phyloP scores from a whole-genome alignment of 140 eudicot genomes.

The Artemisia princeps region DNA sequence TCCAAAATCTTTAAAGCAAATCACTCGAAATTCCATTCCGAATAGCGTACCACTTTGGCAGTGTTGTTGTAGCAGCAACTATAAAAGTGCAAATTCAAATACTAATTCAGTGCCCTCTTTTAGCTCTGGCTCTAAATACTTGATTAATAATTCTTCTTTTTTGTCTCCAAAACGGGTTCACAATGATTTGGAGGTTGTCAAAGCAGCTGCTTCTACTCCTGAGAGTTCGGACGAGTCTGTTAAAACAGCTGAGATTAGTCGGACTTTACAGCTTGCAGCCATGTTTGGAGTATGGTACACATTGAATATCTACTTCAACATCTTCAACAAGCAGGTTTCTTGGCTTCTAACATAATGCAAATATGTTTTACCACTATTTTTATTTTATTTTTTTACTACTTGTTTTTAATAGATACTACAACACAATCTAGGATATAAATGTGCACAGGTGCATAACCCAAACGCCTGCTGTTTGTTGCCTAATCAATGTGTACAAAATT shows the following conservation, averaged over 20 bases:
- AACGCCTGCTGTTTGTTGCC: no score
- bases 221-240: slow-evolving; percentile 32
- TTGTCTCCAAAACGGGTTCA: not conserved
- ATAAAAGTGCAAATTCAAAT: slow-evolving; percentile 4
- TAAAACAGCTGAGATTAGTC: slow-evolving; percentile 19
- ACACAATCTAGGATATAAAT: no score
- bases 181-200: slow-evolving; percentile 27
- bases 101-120: not conserved
- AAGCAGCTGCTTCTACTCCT: slow-evolving; percentile 44
- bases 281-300: slow-evolving; percentile 81
- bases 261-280: slow-evolving; percentile 51
- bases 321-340: slow-evolving; percentile 87
- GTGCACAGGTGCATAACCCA: no score
- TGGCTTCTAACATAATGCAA: not conserved
- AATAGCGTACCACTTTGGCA: slow-evolving; percentile 12
- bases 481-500: no score
- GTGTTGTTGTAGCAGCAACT: slow-evolving; percentile 2
- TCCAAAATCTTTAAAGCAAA: slow-evolving; percentile 19
- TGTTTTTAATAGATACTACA: no score
- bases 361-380: not conserved
- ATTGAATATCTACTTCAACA: slow-evolving; percentile 81
- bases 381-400: not conserved
- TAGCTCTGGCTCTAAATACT: slow-evolving; percentile 11
- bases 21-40: slow-evolving; percentile 11
- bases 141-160: not conserved